These are phyloP conservation scores for Eucalyptus pauciflora DNA, from an alignment of 345 rosid species.

Conservation along the genomic window DNA sequence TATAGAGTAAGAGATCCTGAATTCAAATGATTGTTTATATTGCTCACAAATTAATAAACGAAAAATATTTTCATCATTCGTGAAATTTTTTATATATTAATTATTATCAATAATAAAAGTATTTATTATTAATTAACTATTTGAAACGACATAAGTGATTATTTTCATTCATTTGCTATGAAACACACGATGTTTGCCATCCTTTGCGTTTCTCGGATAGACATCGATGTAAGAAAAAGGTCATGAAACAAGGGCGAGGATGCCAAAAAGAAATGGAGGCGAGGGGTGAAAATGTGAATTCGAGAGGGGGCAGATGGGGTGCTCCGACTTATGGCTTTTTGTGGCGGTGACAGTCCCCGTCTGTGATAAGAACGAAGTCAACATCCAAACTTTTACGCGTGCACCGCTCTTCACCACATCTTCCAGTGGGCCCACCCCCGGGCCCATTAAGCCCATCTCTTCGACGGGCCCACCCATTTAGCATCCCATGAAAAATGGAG, in stretches of 20 bases:
- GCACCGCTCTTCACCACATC: background rate
- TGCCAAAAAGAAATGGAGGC: background rate
- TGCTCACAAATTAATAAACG: accelerated
- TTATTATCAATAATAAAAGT: accelerated
- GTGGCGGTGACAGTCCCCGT: background rate
- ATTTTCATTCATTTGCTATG: accelerated
- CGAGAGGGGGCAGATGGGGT: background rate
- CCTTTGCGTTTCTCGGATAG: background rate
- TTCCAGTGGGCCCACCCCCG: background rate
- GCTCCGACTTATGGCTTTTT: background rate
- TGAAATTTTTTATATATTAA: too few relatives aligned
- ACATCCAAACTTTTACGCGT: background rate
- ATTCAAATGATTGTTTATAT: accelerated
- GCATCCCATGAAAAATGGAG: background rate
- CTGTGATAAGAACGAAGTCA: background rate
- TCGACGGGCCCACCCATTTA: background rate
- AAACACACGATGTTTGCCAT: accelerated
- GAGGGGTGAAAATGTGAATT: background rate
- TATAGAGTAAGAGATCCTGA: accelerated
- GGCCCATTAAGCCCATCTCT: background rate
- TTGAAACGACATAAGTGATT: accelerated
- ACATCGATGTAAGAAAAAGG: background rate
- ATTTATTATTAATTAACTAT: too few relatives aligned
- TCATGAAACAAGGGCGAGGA: background rate
- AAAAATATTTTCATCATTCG: accelerated